Evolutionary conservation across 257 asterid species (phyloP).

Genomic region (Dorcoceras hygrometricum): DNA sequence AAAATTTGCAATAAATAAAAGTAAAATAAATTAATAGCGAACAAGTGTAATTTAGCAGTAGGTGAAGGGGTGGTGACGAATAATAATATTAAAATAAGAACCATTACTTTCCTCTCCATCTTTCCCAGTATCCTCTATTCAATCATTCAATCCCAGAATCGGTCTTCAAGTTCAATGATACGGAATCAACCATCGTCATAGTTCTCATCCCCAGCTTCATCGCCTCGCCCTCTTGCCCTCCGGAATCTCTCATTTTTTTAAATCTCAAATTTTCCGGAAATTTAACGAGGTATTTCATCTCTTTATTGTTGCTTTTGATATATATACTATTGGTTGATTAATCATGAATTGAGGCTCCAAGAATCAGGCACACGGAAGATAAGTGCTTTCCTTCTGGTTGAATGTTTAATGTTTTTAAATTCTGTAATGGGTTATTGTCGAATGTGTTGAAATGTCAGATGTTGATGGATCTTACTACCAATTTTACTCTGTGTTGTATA

Average conservation of each 20-base stretch:
- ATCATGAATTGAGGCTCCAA: constrained; percentile 12
- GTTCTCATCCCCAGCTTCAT: constrained; percentile 17
- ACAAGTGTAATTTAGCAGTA: constrained; percentile 14
- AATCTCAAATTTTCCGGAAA: constrained; percentile 23
- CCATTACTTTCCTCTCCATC: constrained; percentile 8
- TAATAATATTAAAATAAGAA: constrained; percentile 17
- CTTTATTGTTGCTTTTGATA: background rate
- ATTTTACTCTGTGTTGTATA: constrained; percentile 7
- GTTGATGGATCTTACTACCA: constrained; percentile 23
- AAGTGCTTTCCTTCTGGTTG: background rate
- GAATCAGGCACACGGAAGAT: background rate
- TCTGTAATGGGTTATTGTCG: constrained; percentile 19
- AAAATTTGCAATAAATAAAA: too few species aligned
- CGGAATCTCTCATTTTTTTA: constrained; percentile 21
- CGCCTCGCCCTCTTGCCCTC: too few species aligned
- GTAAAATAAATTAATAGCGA: background rate
- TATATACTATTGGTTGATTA: background rate
- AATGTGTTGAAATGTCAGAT: constrained; percentile 18
- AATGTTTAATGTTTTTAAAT: constrained; percentile 5
- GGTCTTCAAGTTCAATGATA: background rate
- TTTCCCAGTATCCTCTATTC: background rate
- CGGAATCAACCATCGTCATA: constrained; percentile 24
- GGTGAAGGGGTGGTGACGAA: constrained; percentile 19
- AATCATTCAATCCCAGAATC: background rate
- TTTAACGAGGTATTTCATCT: constrained; percentile 28